A percentile compares a stretch with the other conserved stretches of the same genome.
These are phyloP conservation scores for Lathyrus oleraceus DNA, from an alignment of 306 rosid genomes.

Conservation along the genomic window DNA sequence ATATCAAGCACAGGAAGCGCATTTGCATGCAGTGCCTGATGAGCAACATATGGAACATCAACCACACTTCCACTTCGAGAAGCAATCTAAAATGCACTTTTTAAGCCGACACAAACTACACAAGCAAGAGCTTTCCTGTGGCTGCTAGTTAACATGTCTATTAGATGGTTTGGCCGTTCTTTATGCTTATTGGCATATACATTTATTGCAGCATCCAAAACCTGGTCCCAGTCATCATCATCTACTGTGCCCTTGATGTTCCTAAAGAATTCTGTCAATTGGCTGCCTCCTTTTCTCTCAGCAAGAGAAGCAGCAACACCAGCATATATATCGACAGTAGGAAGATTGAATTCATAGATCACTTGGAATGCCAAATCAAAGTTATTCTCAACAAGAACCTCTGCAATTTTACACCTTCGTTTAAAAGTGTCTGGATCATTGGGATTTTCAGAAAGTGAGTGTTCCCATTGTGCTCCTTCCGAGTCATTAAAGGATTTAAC, in stretches of 20 bases:
- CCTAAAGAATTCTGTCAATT: slow-evolving; percentile 87
- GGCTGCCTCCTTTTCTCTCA: slow-evolving; percentile 88
- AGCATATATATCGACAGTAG: slow-evolving; percentile 95
- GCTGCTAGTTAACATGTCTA: slow-evolving; percentile 96
- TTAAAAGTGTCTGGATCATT: slow-evolving; percentile 90
- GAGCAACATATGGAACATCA: slow-evolving; percentile 98
- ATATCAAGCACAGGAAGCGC: slow-evolving; percentile 97
- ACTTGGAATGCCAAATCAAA: slow-evolving; percentile 95
- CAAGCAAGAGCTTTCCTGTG: slow-evolving; percentile 99
- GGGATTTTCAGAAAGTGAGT: slow-evolving; percentile 96
- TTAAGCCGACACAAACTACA: slow-evolving; percentile 95
- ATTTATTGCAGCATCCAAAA: slow-evolving; percentile 95
- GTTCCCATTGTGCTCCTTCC: no score
- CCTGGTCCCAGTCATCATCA: slow-evolving; percentile 98
- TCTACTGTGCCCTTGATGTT: slow-evolving; percentile 93
- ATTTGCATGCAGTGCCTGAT: slow-evolving; percentile 94
- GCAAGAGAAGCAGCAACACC: slow-evolving; percentile 96
- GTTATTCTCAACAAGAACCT: slow-evolving; percentile 89
- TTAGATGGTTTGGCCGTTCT: slow-evolving; percentile 97
- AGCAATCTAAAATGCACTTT: slow-evolving; percentile 98
- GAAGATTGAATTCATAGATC: slow-evolving; percentile 88
- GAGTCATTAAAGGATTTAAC: no score
- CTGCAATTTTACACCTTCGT: slow-evolving; percentile 91
- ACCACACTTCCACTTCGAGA: slow-evolving; percentile 98
- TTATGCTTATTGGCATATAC: slow-evolving; percentile 97